Evolutionary conservation across 257 asterid genomes (phyloP).

Genomic region (Fraxinus pennsylvanica): DNA sequence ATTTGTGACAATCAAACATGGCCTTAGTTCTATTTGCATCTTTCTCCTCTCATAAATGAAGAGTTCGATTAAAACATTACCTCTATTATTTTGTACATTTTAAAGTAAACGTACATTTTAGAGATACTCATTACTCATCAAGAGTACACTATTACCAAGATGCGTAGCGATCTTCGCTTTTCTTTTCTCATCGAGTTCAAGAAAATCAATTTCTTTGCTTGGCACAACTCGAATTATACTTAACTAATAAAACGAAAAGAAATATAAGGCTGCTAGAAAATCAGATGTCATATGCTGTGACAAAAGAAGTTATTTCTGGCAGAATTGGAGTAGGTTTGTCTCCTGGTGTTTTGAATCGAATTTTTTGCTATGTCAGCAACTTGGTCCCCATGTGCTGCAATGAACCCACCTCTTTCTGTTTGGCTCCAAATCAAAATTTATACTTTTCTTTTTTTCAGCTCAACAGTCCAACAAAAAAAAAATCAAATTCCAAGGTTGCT

Average conservation of each 20-base stretch:
- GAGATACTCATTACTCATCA: too few relatives aligned
- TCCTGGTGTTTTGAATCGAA: slow-evolving; percentile 41
- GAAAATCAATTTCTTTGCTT: too few relatives aligned
- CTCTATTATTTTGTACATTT: too few relatives aligned
- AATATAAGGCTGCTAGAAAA: slow-evolving; percentile 24
- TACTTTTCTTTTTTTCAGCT: neutral
- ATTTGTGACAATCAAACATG: too few relatives aligned
- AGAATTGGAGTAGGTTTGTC: slow-evolving; percentile 34
- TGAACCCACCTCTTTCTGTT: neutral
- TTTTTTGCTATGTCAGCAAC: slow-evolving; percentile 30
- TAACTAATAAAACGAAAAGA: neutral
- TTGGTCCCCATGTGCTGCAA: neutral
- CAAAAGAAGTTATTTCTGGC: slow-evolving; percentile 29
- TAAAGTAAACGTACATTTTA: too few relatives aligned
- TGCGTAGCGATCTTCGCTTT: neutral
- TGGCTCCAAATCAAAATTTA: neutral
- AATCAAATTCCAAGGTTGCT: neutral
- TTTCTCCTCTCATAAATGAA: neutral
- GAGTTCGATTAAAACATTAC: neutral
- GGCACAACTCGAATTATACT: neutral
- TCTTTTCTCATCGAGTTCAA: neutral
- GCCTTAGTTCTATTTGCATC: too few relatives aligned
- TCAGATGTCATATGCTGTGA: slow-evolving; percentile 18
- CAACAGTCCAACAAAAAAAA: neutral
- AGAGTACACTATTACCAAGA: neutral